Conservation (phyloP, 768 basidiomycete genomes). For the Mycena pura region DNA sequence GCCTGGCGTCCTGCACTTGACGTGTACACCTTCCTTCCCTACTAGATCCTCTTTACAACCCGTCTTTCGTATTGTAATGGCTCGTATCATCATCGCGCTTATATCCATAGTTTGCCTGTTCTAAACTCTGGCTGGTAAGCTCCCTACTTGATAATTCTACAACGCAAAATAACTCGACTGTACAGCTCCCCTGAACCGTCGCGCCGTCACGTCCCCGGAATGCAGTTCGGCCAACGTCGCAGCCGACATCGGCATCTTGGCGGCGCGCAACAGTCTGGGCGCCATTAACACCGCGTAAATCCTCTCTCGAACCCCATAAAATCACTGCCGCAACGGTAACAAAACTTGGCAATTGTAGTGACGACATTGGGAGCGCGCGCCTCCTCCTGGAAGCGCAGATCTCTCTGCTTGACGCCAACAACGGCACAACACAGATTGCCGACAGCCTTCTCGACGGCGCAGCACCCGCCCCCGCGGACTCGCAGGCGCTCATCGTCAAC, state of each 20-base stretch:
- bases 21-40: neutral
- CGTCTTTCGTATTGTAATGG: neutral
- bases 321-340: neutral
- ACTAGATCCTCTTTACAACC: neutral
- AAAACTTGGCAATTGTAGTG: neutral
- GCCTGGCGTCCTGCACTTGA: conserved; percentile 3
- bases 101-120: neutral
- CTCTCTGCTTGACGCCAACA: neutral
- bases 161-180: neutral
- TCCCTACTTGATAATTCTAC: neutral
- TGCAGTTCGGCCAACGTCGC: neutral
- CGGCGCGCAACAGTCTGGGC: neutral
- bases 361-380: neutral
- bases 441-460: neutral
- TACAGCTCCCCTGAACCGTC: conserved; percentile 1
- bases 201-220: neutral
- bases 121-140: conserved; percentile 3
- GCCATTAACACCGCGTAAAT: neutral
- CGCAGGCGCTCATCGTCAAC: neutral
- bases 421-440: neutral
- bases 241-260: neutral
- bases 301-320: neutral
- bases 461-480: neutral
- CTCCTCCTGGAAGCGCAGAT: neutral
- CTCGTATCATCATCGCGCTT: neutral